These are phyloP conservation scores for Albugo candida DNA, from an alignment of 352 stramenopile genomes.

Conservation along the genomic window DNA sequence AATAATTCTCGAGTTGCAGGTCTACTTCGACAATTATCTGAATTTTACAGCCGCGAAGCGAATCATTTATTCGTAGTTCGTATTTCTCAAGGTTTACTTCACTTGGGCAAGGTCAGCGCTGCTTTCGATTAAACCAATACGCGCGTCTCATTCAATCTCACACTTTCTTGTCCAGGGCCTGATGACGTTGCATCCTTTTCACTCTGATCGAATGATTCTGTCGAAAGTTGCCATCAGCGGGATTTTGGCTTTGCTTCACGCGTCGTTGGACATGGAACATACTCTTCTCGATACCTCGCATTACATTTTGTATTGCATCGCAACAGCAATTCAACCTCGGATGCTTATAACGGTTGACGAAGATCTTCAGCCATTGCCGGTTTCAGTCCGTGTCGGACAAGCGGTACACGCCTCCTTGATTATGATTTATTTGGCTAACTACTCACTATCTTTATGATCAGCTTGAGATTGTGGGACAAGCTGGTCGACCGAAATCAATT, in stretches of 20 bases:
- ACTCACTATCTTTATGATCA: conserved; percentile 7
- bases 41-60: conserved; percentile 97
- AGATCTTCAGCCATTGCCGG: conserved; percentile 88
- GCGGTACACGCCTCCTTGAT: conserved; percentile 41
- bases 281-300: conserved; percentile 97
- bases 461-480: conserved; percentile 98
- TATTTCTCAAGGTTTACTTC: conserved; percentile 96
- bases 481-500: conserved; percentile 97
- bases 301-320: conserved; percentile 97
- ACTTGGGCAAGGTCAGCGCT: conserved; percentile 91
- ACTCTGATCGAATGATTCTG: conserved; percentile 89
- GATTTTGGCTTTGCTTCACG: conserved; percentile 91
- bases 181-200: conserved; percentile 94
- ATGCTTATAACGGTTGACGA: conserved; percentile 98
- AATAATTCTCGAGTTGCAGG: conserved; percentile 98
- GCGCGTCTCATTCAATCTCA: not conserved
- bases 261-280: conserved; percentile 93
- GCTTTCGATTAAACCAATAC: not conserved
- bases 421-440: conserved; percentile 1
- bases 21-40: conserved; percentile 90
- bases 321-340: conserved; percentile 94
- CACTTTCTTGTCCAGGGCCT: conserved; percentile 49
- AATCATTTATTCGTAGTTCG: conserved; percentile 96
- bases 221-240: conserved; percentile 85
- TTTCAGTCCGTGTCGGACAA: conserved; percentile 97